Base-by-base conservation (phyloP, 306 rosid species). In the Pterocarpus santalinus region DNA sequence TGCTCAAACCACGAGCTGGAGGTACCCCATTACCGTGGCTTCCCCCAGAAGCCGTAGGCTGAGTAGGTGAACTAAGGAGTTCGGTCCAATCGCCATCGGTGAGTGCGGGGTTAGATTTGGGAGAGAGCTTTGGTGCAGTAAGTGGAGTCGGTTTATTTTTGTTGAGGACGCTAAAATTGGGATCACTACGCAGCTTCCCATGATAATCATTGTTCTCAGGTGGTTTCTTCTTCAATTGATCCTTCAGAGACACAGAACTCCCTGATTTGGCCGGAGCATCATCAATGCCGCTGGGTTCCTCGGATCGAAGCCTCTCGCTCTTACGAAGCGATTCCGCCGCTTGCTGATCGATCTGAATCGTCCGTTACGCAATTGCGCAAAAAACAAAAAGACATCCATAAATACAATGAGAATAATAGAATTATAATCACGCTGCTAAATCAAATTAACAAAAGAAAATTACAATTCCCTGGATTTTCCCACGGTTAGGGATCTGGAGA, bases 281-380 rank as follows among this genome's bases (percentile, higher is more conserved):
- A 13, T 77, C 94, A 39, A 89, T 61, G 71, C 66, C 82, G 11
- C 69, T 83, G 12, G 81, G 75, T 49, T 86, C 94, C 44, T 89
- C 92, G 1, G 69, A 81, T 61, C 39, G 80, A 84, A 86, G 72
- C 77, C 68, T 84, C 85, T 96, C 99, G 80, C 87, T 85, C 86
- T 96, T 96, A 60, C 90, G 86, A 75, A 96, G 93, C 63, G 97
- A 92, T 52, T 92, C 99, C 13, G 99, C 99, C 36, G 99, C 98
- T 93, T 96, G 98, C 85, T 93, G 97, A 81, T 96, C 99, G 85
- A 96, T 90, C 99, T 96, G 86, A 79, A 80, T 66, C 86, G 79
- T 79, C 58, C 84, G 77, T 80, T 68, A 67, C 90, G 68, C 55
- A 52, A 17, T 35, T 66, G 22, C n/a, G 10, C 4, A 22, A 39